phyloP scores from a whole-genome alignment of 306 rosid genomes.

The Quercus bicolor region DNA sequence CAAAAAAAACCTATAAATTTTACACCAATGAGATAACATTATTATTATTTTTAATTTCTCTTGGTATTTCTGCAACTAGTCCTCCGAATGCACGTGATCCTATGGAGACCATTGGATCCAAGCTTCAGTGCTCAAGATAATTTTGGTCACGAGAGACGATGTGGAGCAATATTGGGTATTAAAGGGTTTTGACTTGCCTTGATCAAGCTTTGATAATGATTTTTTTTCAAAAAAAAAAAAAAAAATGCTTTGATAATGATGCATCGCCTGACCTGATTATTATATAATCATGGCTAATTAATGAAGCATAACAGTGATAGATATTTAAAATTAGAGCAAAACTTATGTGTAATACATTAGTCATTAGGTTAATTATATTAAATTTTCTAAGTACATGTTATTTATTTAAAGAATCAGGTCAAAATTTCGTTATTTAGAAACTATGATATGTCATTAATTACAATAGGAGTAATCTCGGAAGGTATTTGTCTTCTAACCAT shows the following conservation, averaged over 20 bases:
- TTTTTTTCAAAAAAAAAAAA: no score
- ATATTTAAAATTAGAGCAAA: not conserved
- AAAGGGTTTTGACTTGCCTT: conserved; percentile 35
- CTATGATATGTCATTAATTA: no score
- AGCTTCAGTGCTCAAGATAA: conserved; percentile 39
- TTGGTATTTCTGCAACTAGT: not conserved
- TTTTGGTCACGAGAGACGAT: conserved; percentile 31
- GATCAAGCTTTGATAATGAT: conserved; percentile 34
- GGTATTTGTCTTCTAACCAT: no score
- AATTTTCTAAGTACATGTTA: no score
- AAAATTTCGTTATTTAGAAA: no score
- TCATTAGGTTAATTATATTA: no score
- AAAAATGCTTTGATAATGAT: conserved; percentile 33
- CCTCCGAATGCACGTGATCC: conserved; percentile 26
- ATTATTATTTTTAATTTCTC: not conserved
- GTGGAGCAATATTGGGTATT: conserved; percentile 15
- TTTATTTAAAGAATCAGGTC: no score
- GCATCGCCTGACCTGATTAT: conserved; percentile 15
- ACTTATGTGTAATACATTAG: no score
- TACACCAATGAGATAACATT: no score
- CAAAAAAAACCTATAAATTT: no score
- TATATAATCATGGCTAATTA: not conserved
- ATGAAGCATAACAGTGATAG: not conserved
- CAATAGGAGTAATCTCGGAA: no score
- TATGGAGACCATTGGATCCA: not conserved